Evolutionary conservation across 202 grass and related monocot genomes (phyloP).

Genomic region (Thinopyrum obtusiflorum): DNA sequence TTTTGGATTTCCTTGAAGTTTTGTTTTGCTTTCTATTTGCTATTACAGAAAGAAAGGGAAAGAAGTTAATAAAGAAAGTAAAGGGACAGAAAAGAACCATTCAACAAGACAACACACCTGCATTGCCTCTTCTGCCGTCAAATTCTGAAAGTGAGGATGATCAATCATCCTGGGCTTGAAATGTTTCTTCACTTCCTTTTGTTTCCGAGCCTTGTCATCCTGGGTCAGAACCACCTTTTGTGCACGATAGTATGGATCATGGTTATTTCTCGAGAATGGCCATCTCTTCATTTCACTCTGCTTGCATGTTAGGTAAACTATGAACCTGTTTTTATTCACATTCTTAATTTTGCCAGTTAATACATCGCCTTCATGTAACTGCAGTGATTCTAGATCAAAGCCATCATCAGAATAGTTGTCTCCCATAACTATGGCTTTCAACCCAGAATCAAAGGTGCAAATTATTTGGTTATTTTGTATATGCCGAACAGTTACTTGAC

Average conservation of each 20-base stretch:
- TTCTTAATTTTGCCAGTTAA: constrained; percentile 86
- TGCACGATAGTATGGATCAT: constrained; percentile 78
- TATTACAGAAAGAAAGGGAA: background rate
- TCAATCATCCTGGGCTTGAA: constrained; percentile 94
- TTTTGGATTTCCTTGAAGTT: no score
- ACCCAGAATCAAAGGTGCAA: constrained; percentile 92
- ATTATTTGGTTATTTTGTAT: constrained; percentile 80
- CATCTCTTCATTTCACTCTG: constrained; percentile 58
- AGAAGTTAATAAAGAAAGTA: background rate
- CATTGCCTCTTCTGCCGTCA: constrained; percentile 91
- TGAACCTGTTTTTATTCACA: constrained; percentile 80
- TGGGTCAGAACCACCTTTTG: constrained; percentile 39
- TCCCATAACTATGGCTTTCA: constrained; percentile 81
- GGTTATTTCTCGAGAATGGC: constrained; percentile 47
- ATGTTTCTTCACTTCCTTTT: constrained; percentile 88
- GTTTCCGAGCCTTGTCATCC: constrained; percentile 63
- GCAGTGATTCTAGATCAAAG: constrained; percentile 49
- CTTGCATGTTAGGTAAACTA: constrained; percentile 83
- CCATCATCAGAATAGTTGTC: constrained; percentile 84
- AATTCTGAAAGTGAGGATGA: constrained; percentile 92
- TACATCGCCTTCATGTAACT: constrained; percentile 83
- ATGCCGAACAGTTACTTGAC: constrained; percentile 77
- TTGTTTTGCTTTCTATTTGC: no score
- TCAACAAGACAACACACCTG: constrained; percentile 49
- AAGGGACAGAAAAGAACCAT: background rate